Base-by-base conservation (phyloP, 2,329 filamentous ascomycete species). In the Colletotrichum paranaense region DNA sequence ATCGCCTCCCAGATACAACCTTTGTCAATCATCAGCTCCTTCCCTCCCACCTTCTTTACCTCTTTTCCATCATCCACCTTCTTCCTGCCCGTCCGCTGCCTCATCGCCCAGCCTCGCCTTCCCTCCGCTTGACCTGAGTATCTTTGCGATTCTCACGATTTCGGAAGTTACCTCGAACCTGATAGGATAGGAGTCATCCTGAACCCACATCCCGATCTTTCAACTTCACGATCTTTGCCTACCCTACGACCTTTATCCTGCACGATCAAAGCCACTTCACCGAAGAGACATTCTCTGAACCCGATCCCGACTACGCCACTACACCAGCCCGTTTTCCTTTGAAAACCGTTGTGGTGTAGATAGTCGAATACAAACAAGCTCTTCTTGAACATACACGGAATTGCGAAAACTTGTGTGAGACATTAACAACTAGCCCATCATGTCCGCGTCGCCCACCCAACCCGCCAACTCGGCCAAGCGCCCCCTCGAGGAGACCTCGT, bases 401-500 rank as follows among this genome's bases (percentile, higher is more conserved):
- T 68, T 59, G 49, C 69, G 66, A 67, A 63, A 65, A 63, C 62
- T 73, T 73, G 73, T 70, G 74, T 75, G 74, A 74, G 72, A 75
- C 69, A 66, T 76, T 76, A 76, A 76, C 73, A 73, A 52, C 62
- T 70, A 76, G 74, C 74, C 73, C 73, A 76, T 67, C 60, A 95
- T 95, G 93, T 95, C 93, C 86, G 89, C 92, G 76, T 95, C 90
- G 76, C 91, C 90, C 35, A 85, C 88, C 75, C 87, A 88, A 75
- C 90, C 91, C 63, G 93, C 92, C 72, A 91, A 94, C 81, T 92
- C 91, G 78, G 87, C 90, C 75, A 99, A 99, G 90, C 95, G 97
- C 80, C 97, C 97, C 74, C 91, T 99, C 76, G 97, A 99, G 88
- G 97, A 98, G 81, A 94, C 96, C 12, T 98, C 97, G 22, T 99